These are phyloP conservation scores for Serendipita sp. DNA, from an alignment of 768 basidiomycete genomes.

Conservation along the genomic window DNA sequence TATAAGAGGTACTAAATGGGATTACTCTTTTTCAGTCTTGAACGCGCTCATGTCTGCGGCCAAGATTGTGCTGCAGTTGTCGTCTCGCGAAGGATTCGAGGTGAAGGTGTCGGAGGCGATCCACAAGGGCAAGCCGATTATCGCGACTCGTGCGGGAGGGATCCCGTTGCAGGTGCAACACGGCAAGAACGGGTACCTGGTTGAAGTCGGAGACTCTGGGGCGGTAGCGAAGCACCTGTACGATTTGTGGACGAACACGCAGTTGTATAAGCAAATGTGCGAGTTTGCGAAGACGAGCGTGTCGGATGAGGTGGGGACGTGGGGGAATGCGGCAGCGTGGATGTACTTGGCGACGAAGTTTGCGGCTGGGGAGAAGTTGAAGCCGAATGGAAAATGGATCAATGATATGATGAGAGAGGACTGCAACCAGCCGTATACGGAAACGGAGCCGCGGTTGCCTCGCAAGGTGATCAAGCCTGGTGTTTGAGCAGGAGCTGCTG, in stretches of 20 bases:
- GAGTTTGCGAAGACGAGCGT: conserved; percentile 59
- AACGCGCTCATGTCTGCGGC: conserved; percentile 82
- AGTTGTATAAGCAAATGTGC: conserved; percentile 34
- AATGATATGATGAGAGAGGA: conserved; percentile 68
- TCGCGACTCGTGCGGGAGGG: conserved; percentile 76
- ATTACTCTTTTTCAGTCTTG: conserved; percentile 36
- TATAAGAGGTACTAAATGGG: conserved; percentile 7
- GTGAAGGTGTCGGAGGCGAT: conserved; percentile 96
- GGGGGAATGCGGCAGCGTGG: conserved; percentile 59
- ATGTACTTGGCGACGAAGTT: conserved; percentile 69
- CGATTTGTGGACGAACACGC: conserved; percentile 63
- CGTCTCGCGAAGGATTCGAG: conserved; percentile 90
- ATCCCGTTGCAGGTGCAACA: conserved; percentile 85
- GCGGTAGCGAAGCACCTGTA: conserved; percentile 62
- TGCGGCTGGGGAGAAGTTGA: conserved; percentile 47
- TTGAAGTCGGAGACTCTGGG: conserved; percentile 57
- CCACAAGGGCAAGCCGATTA: conserved; percentile 73
- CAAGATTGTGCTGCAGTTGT: conserved; percentile 81
- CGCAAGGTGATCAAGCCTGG: conserved; percentile 21
- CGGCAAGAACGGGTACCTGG: conserved; percentile 78
- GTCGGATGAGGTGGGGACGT: conserved; percentile 70
- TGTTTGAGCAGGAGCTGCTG: background rate
- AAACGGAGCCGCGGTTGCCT: conserved; percentile 58
- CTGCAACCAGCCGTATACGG: conserved; percentile 51
- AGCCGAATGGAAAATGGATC: conserved; percentile 72